phyloP scores from a whole-genome alignment of 352 stramenopile species.

The Pilasporangium apinafurcum region DNA sequence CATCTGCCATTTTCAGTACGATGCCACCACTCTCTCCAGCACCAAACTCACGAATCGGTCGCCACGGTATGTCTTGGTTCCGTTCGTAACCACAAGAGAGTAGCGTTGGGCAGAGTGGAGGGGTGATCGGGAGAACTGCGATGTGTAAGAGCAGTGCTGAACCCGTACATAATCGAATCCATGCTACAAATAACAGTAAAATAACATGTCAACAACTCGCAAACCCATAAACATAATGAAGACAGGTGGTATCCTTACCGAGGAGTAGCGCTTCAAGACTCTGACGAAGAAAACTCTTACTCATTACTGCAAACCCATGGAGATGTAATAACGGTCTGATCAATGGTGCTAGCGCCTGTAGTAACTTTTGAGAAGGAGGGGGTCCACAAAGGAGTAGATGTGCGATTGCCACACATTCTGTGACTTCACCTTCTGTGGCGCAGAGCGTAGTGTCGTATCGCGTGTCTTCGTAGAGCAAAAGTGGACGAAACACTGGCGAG shows the following conservation, averaged over 20 bases:
- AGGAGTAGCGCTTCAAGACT: conserved; percentile 43
- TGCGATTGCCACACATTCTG: conserved; percentile 40
- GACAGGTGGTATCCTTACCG: conserved; percentile 14
- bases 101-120: conserved; percentile 24
- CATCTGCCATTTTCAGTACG: conserved; percentile 20
- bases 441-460: conserved; percentile 2
- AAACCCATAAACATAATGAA: neutral
- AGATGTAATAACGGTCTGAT: conserved; percentile 65
- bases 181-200: conserved; percentile 8
- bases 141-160: conserved; percentile 45
- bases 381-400: conserved; percentile 63
- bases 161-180: conserved; percentile 17
- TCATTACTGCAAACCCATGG: conserved; percentile 53
- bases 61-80: conserved; percentile 19
- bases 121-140: conserved; percentile 36
- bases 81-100: conserved; percentile 20
- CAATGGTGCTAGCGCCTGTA: conserved; percentile 37
- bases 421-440: conserved; percentile 39
- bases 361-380: conserved; percentile 41
- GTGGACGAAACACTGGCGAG: conserved; percentile 37
- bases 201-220: neutral
- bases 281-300: conserved; percentile 57
- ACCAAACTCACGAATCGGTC: conserved; percentile 42
- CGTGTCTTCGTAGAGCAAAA: conserved; percentile 55
- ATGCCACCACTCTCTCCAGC: conserved; percentile 58